Conservation (phyloP, 331 rosid genomes). For the Rosa hybrid region DNA sequence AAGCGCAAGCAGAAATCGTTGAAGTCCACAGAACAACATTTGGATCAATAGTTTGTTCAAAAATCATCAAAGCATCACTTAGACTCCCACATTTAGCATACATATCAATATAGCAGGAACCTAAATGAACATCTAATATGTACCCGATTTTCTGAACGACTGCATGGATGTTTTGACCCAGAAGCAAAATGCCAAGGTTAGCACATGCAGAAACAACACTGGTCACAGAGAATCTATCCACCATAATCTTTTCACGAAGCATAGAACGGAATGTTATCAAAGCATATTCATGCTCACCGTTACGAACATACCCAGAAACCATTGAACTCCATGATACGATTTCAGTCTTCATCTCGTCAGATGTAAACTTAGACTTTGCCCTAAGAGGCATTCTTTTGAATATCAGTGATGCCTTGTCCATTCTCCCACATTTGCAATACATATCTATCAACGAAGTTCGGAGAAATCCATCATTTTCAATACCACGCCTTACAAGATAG, state of each 20-base stretch:
- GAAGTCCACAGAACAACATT: conserved; percentile 81
- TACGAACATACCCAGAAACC: conserved; percentile 72
- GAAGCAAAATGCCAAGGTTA: conserved; percentile 54
- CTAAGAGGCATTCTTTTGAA: conserved; percentile 47
- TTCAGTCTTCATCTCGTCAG: conserved; percentile 44
- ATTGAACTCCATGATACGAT: conserved; percentile 69
- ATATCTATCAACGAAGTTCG: conserved; percentile 74
- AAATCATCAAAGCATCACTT: conserved; percentile 57
- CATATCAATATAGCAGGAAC: conserved; percentile 78
- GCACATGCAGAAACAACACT: conserved; percentile 77
- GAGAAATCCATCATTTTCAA: conserved; percentile 51
- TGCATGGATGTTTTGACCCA: conserved; percentile 71
- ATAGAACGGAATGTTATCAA: conserved; percentile 57
- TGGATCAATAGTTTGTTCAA: conserved; percentile 43
- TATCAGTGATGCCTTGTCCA: conserved; percentile 61
- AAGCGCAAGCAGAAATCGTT: conserved; percentile 70
- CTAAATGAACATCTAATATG: conserved; percentile 55
- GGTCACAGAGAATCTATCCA: conserved; percentile 66
- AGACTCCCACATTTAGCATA: conserved; percentile 83
- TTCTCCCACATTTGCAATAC: conserved; percentile 67
- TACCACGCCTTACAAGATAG: conserved; percentile 44
- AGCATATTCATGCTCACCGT: conserved; percentile 65
- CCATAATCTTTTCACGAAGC: conserved; percentile 48
- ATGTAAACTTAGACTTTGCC: conserved; percentile 28
- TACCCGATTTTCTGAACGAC: conserved; percentile 62